Evolutionary conservation across 257 asterid species (phyloP).

Genomic region (Jacaranda copaia): DNA sequence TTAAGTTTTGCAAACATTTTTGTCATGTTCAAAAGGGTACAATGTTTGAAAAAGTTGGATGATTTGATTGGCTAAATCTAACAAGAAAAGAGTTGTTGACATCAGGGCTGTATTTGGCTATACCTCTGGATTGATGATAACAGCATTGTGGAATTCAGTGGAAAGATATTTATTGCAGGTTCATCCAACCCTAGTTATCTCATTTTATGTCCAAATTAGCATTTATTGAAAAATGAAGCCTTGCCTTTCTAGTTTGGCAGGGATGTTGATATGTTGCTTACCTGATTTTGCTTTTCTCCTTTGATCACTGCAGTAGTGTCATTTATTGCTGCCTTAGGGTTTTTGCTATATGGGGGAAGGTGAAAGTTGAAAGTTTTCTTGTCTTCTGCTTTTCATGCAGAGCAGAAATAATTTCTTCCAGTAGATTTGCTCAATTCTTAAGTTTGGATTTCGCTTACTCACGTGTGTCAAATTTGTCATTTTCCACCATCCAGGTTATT

Average conservation of each 20-base stretch:
- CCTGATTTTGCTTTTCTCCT: slow-evolving; percentile 40
- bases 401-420: slow-evolving; percentile 22
- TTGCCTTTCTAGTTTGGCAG: slow-evolving; percentile 29
- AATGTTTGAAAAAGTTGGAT: not conserved
- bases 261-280: slow-evolving; percentile 20
- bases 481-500: slow-evolving; percentile 65
- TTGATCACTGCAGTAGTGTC: slow-evolving; percentile 79
- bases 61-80: slow-evolving; percentile 30
- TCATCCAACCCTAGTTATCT: slow-evolving; percentile 33
- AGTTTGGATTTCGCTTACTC: not conserved
- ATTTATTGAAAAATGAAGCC: slow-evolving; percentile 11
- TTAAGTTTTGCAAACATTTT: slow-evolving; percentile 5
- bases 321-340: slow-evolving; percentile 86
- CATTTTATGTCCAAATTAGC: slow-evolving; percentile 19
- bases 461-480: slow-evolving; percentile 13
- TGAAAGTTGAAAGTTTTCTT: slow-evolving; percentile 39
- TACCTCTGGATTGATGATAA: slow-evolving; percentile 83
- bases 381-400: slow-evolving; percentile 17
- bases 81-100: slow-evolving; percentile 30
- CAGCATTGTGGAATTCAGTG: slow-evolving; percentile 65
- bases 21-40: not conserved
- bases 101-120: slow-evolving; percentile 80
- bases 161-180: slow-evolving; percentile 94
- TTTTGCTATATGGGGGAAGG: slow-evolving; percentile 97
- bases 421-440: slow-evolving; percentile 9